A percentile compares a stretch with the other conserved stretches of the same genome.
Conservation (phyloP, 2,329 filamentous ascomycete species). For the Stemphylium lycopersici region DNA sequence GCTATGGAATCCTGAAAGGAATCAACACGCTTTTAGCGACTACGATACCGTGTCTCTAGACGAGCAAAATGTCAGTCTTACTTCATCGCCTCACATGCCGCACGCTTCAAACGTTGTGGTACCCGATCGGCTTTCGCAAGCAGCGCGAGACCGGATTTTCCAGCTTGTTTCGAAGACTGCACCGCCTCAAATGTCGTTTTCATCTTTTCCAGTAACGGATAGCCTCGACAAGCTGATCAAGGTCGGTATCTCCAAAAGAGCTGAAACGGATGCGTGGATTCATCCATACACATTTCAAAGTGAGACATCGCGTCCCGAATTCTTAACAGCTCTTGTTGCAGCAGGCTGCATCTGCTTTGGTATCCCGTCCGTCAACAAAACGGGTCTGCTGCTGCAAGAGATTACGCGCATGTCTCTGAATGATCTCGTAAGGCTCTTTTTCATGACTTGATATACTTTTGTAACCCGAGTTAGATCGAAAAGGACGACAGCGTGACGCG, state of each 20-base stretch:
- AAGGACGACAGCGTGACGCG: slow-evolving; percentile 45
- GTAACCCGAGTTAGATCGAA: slow-evolving; percentile 10
- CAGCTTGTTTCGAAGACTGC: slow-evolving; percentile 40
- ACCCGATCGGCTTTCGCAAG: slow-evolving; percentile 24
- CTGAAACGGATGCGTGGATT: slow-evolving; percentile 43
- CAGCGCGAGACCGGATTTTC: slow-evolving; percentile 37
- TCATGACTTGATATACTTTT: too few relatives aligned
- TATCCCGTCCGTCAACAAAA: slow-evolving; percentile 37
- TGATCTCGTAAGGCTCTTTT: slow-evolving; percentile 9
- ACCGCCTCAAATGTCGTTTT: slow-evolving; percentile 32
- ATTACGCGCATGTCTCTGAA: slow-evolving; percentile 39
- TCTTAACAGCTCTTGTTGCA: slow-evolving; percentile 36
- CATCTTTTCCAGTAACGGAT: slow-evolving; percentile 38
- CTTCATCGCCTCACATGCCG: slow-evolving; percentile 38
- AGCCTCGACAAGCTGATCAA: slow-evolving; percentile 40
- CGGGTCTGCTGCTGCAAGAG: slow-evolving; percentile 38
- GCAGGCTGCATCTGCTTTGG: slow-evolving; percentile 44
- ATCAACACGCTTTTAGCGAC: slow-evolving; percentile 40
- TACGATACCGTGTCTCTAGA: slow-evolving; percentile 34
- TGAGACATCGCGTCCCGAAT: slow-evolving; percentile 31
- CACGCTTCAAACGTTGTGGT: slow-evolving; percentile 32
- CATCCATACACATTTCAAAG: slow-evolving; percentile 40
- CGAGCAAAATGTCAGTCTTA: slow-evolving; percentile 33
- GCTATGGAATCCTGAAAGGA: slow-evolving; percentile 34
- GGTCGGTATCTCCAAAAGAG: slow-evolving; percentile 40